phyloP scores from a whole-genome alignment of 768 basidiomycete species.

The Pulveroboletus sp. region DNA sequence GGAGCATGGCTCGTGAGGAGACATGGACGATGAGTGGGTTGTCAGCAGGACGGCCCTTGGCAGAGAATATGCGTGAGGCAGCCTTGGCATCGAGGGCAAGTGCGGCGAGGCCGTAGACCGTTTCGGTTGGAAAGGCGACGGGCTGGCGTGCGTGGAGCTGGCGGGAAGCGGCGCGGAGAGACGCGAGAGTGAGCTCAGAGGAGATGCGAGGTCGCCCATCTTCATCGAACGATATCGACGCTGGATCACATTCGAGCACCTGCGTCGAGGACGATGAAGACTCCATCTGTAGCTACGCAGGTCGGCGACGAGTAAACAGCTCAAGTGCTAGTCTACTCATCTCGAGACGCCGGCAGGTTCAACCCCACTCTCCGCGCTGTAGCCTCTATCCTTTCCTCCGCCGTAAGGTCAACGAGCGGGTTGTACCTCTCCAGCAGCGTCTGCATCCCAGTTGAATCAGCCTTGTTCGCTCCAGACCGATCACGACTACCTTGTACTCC shows the following conservation, averaged over 20 bases:
- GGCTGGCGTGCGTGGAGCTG: slow-evolving; percentile 44
- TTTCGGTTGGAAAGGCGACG: slow-evolving; percentile 95
- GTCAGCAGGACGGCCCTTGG: slow-evolving; percentile 90
- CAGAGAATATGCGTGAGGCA: slow-evolving; percentile 69
- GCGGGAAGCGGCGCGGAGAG: slow-evolving; percentile 52
- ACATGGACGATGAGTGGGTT: slow-evolving; percentile 98
- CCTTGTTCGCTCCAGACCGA: not conserved
- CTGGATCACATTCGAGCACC: slow-evolving; percentile 59
- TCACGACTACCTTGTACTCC: slow-evolving; percentile 61
- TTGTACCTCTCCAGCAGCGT: slow-evolving; percentile 82
- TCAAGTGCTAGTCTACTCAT: slow-evolving; percentile 3
- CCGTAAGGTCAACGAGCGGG: slow-evolving; percentile 72
- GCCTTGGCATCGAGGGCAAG: slow-evolving; percentile 65
- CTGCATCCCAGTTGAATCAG: slow-evolving; percentile 35
- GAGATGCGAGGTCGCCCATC: slow-evolving; percentile 46
- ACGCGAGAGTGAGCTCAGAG: slow-evolving; percentile 45
- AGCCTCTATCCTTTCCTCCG: slow-evolving; percentile 75
- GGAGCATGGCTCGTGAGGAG: slow-evolving; percentile 79
- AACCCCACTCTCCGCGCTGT: slow-evolving; percentile 86
- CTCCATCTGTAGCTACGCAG: not conserved
- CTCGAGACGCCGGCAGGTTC: slow-evolving; percentile 60
- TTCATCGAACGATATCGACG: slow-evolving; percentile 52
- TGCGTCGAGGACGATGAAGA: slow-evolving; percentile 23
- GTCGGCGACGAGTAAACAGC: slow-evolving; percentile 7
- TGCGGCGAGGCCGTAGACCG: slow-evolving; percentile 97